A percentile compares a stretch with the other conserved stretches of the same genome.
phyloP scores from a whole-genome alignment of 1,284 basidiomycete genomes.

The Apiotrichum domesticum region DNA sequence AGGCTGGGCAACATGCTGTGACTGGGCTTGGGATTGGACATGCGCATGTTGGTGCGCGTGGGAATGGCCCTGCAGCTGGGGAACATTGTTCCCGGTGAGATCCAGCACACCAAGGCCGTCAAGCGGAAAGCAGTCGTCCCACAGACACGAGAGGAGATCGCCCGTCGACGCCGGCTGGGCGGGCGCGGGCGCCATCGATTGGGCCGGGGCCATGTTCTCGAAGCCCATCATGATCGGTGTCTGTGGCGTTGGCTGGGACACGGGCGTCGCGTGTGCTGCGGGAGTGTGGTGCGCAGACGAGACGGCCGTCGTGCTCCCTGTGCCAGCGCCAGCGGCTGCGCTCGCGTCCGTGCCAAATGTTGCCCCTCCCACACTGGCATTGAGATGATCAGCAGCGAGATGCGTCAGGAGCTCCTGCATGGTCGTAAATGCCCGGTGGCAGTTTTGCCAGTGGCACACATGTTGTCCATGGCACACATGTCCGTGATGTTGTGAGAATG shows the following conservation, averaged over 20 bases:
- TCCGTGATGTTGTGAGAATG: background rate
- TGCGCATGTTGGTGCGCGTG: background rate
- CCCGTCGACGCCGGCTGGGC: background rate
- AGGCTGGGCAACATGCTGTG: background rate
- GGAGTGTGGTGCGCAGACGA: background rate
- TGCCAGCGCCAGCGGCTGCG: too few relatives aligned
- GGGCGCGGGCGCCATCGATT: too few relatives aligned
- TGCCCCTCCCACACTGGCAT: too few relatives aligned
- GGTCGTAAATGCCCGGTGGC: slow-evolving; percentile 46
- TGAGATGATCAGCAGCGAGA: slow-evolving; percentile 50
- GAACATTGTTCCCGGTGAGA: background rate
- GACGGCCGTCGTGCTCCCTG: too few relatives aligned
- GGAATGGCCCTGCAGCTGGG: background rate
- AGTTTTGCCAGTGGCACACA: slow-evolving; percentile 50
- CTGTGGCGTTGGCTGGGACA: background rate
- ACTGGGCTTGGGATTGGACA: background rate
- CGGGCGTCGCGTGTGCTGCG: background rate
- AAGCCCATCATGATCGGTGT: background rate
- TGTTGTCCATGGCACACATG: slow-evolving; percentile 1
- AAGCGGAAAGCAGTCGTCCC: slow-evolving; percentile 46
- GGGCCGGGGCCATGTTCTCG: background rate
- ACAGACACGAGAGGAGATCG: slow-evolving; percentile 43
- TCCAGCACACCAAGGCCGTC: background rate
- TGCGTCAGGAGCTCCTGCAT: slow-evolving; percentile 50
- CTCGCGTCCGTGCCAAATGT: background rate